Conservation (phyloP, 768 basidiomycete species). For the Cyathus striatus region DNA sequence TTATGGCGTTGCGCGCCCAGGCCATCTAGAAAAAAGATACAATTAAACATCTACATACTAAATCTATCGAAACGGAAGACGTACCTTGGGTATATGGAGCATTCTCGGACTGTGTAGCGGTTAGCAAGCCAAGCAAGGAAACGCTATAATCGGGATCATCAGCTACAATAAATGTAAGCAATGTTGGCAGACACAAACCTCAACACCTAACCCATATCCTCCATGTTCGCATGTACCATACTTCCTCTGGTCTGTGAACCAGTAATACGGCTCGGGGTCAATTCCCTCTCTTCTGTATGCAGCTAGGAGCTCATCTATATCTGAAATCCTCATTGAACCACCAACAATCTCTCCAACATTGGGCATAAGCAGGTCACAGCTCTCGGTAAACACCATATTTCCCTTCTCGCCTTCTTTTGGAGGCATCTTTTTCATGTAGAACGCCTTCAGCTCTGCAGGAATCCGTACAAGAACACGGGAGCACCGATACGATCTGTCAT, state of each 20-base stretch:
- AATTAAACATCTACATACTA: not conserved
- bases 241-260: slow-evolving; percentile 97
- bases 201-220: slow-evolving; percentile 94
- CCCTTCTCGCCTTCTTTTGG: slow-evolving; percentile 36
- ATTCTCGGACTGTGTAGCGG: slow-evolving; percentile 88
- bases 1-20: slow-evolving; percentile 80
- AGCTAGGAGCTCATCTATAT: slow-evolving; percentile 79
- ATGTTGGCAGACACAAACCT: slow-evolving; percentile 42
- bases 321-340: slow-evolving; percentile 88
- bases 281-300: slow-evolving; percentile 92
- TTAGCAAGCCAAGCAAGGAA: slow-evolving; percentile 95
- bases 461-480: slow-evolving; percentile 90
- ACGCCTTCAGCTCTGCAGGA: slow-evolving; percentile 96
- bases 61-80: slow-evolving; percentile 2
- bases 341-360: slow-evolving; percentile 99
- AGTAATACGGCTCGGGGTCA: slow-evolving; percentile 84
- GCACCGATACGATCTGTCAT: slow-evolving; percentile 96
- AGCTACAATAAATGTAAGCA: not conserved
- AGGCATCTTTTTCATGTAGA: slow-evolving; percentile 93
- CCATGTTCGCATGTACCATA: slow-evolving; percentile 98
- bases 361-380: slow-evolving; percentile 95
- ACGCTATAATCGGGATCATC: slow-evolving; percentile 43
- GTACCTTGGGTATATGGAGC: slow-evolving; percentile 85
- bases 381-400: slow-evolving; percentile 77
- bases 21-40: slow-evolving; percentile 52